Conservation (phyloP, 176 grass and related monocot species). For the Oryza brachyantha region DNA sequence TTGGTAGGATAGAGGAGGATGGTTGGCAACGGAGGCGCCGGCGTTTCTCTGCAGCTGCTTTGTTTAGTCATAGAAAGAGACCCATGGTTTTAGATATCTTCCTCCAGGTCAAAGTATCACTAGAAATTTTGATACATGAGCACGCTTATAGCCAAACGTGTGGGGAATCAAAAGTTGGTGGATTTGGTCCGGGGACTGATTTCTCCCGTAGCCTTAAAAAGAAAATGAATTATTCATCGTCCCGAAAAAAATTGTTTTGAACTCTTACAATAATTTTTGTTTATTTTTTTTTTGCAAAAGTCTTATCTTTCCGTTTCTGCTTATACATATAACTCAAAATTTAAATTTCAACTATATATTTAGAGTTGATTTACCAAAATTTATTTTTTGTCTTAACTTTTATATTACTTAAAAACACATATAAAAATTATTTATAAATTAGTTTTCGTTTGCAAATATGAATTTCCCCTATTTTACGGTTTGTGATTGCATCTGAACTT, state of each 20-base stretch:
- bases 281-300: no score
- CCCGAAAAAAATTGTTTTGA: not conserved
- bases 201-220: not conserved
- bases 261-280: not conserved
- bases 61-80: not conserved
- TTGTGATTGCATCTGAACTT: no score
- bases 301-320: no score
- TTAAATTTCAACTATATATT: no score
- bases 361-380: no score
- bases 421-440: no score
- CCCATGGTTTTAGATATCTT: slow-evolving; percentile 11
- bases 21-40: slow-evolving; percentile 9
- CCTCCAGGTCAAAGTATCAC: slow-evolving; percentile 11
- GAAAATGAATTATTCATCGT: not conserved
- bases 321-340: no score
- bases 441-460: no score
- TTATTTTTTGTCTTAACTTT: no score
- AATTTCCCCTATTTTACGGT: no score
- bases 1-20: not conserved
- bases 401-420: no score
- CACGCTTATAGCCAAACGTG: slow-evolving; percentile 17
- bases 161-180: not conserved
- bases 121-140: slow-evolving; percentile 19
- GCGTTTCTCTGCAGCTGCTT: slow-evolving; percentile 18
- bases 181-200: not conserved